Percentiles rank a stretch among this genome's conserved stretches.
Conservation (phyloP, 768 basidiomycete species). For the Mycena galopus region DNA sequence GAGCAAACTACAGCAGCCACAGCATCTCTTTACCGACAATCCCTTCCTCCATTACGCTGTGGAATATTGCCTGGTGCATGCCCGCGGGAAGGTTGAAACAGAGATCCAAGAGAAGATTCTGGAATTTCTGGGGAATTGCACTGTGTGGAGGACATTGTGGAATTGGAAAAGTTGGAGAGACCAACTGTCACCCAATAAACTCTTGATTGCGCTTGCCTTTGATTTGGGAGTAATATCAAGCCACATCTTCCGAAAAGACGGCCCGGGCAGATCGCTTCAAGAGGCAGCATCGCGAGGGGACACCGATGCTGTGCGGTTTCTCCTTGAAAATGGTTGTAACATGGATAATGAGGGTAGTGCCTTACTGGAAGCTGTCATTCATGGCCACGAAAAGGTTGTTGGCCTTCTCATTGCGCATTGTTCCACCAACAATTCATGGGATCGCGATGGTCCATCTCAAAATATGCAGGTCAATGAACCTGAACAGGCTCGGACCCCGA, state of each 20-base stretch:
- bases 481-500: neutral
- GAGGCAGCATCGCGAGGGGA: neutral
- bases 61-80: conserved; percentile 6
- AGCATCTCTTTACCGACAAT: too few species aligned
- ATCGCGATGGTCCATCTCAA: too few species aligned
- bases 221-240: neutral
- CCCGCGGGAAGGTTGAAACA: neutral
- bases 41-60: conserved; percentile 1
- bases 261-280: neutral
- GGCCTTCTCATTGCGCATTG: neutral
- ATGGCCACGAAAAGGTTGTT: neutral
- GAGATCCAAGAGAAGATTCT: conserved; percentile 1
- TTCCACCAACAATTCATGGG: neutral
- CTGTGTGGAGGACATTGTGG: conserved; percentile 6
- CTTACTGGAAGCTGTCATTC: neutral
- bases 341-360: neutral
- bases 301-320: neutral
- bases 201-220: neutral
- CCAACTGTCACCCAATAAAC: neutral
- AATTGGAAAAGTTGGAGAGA: neutral
- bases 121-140: conserved; percentile 1
- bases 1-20: neutral
- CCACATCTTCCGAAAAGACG: neutral
- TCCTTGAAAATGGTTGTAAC: neutral
- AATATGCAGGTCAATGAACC: neutral